These are phyloP conservation scores for Jaapia argillacea DNA, from an alignment of 768 basidiomycete species.

Conservation along the genomic window DNA sequence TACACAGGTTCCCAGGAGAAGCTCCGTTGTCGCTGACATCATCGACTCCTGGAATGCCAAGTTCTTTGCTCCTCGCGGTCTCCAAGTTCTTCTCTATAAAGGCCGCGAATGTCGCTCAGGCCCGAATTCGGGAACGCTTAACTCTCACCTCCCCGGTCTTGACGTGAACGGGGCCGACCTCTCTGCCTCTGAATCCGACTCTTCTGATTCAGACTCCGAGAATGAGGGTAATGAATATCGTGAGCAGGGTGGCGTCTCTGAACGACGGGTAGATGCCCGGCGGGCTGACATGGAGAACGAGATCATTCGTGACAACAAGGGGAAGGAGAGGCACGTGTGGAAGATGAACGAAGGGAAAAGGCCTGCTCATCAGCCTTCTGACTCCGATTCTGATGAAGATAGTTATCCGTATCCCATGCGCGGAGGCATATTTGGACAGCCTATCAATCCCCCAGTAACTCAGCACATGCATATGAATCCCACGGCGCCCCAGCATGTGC, in stretches of 20 bases:
- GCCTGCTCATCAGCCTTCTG: too few relatives aligned
- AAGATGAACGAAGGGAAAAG: constrained; percentile 55
- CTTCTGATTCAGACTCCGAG: constrained; percentile 28
- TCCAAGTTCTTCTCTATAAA: constrained; percentile 73
- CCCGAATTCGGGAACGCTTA: constrained; percentile 38
- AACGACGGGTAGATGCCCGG: constrained; percentile 25
- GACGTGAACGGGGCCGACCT: constrained; percentile 29
- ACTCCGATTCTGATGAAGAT: too few relatives aligned
- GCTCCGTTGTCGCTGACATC: constrained; percentile 56
- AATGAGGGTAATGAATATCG: constrained; percentile 23
- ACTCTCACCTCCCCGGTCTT: constrained; percentile 42
- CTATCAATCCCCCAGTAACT: too few relatives aligned
- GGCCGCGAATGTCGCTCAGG: constrained; percentile 76
- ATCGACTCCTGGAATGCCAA: constrained; percentile 72
- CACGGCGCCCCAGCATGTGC: too few relatives aligned
- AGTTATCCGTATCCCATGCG: too few relatives aligned
- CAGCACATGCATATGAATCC: too few relatives aligned
- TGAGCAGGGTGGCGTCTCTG: constrained; percentile 29
- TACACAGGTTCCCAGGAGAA: constrained; percentile 41
- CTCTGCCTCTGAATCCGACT: constrained; percentile 19
- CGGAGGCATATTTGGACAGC: too few relatives aligned
- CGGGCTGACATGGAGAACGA: constrained; percentile 42
- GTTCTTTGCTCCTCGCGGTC: constrained; percentile 65
- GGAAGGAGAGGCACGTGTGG: constrained; percentile 49
- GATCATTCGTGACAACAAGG: constrained; percentile 39